Base-by-base conservation (phyloP, 192 early-diverging fungal genomes). In the Cladochytrium replicatum region DNA sequence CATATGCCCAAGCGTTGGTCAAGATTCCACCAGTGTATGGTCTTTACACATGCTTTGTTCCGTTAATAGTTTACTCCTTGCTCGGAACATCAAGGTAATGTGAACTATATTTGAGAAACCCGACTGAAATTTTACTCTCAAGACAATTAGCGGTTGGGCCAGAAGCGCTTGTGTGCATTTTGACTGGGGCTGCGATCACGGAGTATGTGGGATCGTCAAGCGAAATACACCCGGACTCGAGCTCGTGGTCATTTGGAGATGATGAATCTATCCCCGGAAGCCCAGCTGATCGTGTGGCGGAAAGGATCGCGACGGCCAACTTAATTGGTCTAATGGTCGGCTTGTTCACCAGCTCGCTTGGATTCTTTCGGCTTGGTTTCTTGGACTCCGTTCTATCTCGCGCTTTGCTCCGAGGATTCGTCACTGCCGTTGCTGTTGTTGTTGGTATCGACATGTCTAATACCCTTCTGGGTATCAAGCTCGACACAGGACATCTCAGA, bases 321-420 rank as follows among this genome's bases (percentile, higher is more conserved):
- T 64, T 97, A 50, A 79, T 78, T 3, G 32, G 77, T 1, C 67
- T 96, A 6, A 81, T 92, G 64, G 86, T 94, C n/a, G 96, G 96
- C 4, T 43, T 91, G 6, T 88, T 96, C 49, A 93, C 93, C 2
- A 92, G 92, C 63, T 61, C 85, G 21, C 66, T 99, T 52, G 96
- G 96, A 6, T 85, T 97, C 66, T 87, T 99, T 61, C 80, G 96
- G 27, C 74, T 99, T 11, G 96, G 96, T n/a, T 99, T 99, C 58
- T 59, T 99, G 32, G 96, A 99, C 61, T 94, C 91, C 19, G 82
- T 99, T 29, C 78, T 99, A 50, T 90, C 87, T 6, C 82, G 91
- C 45, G 87, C 93, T 3, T 63, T 96, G n/a, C 58, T 99, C 39
- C 77, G 92, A 6, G 96, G 96, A 11, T 99, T 99, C 55, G 88